A percentile compares a stretch with the other conserved stretches of the same genome.
Conservation (phyloP, 2,329 filamentous ascomycete species). For the Nemania sp. region DNA sequence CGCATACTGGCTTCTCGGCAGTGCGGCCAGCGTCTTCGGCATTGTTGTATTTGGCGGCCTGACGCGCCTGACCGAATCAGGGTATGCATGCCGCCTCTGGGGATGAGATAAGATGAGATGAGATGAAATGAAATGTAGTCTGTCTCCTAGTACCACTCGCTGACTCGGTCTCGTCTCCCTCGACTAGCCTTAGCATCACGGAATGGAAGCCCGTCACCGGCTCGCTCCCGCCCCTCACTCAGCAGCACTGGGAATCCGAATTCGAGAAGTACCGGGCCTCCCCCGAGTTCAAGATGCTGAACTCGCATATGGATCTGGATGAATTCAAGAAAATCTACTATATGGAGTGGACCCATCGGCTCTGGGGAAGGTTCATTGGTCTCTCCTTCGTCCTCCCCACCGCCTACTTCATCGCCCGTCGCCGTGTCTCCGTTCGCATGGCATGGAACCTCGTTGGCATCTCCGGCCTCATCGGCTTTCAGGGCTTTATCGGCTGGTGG, state of each 20-base stretch:
- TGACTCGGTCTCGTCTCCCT: slow-evolving; percentile 22
- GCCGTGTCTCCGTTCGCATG: slow-evolving; percentile 82
- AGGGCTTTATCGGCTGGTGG: slow-evolving; percentile 98
- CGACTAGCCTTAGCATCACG: slow-evolving; percentile 86
- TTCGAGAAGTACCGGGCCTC: slow-evolving; percentile 93
- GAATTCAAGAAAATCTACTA: slow-evolving; percentile 99
- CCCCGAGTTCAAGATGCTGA: slow-evolving; percentile 91
- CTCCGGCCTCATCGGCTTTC: slow-evolving; percentile 89
- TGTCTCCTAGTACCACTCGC: slow-evolving; percentile 8
- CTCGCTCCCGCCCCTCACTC: slow-evolving; percentile 82
- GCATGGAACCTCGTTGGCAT: slow-evolving; percentile 83
- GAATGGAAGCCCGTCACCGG: slow-evolving; percentile 99
- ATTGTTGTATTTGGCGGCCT: slow-evolving; percentile 96
- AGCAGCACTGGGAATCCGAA: slow-evolving; percentile 88
- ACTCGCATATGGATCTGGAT: slow-evolving; percentile 89
- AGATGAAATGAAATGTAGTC: slow-evolving; percentile 3
- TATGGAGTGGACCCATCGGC: slow-evolving; percentile 97
- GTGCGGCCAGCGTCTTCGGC: slow-evolving; percentile 93
- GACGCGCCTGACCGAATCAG: slow-evolving; percentile 94
- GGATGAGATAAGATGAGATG: neutral
- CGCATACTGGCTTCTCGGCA: slow-evolving; percentile 92
- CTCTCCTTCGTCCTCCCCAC: slow-evolving; percentile 90
- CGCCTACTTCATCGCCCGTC: slow-evolving; percentile 85
- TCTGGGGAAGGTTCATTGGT: slow-evolving; percentile 94
- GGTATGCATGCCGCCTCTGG: slow-evolving; percentile 63